These are phyloP conservation scores for Solanum pinnatisectum DNA, from an alignment of 257 asterid genomes.

Conservation along the genomic window DNA sequence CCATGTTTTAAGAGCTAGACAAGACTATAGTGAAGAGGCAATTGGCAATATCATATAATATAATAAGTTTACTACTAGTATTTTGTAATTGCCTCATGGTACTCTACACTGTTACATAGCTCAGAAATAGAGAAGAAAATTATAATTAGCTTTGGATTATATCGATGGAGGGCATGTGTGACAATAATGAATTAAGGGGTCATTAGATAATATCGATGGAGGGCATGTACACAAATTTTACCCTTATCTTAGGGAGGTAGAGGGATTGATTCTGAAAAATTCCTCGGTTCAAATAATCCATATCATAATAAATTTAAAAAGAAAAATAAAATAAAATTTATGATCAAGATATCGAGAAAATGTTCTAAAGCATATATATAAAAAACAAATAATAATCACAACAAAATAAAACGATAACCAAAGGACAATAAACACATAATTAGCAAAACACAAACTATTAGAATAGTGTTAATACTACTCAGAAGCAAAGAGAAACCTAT, in stretches of 20 bases:
- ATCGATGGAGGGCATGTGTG: background rate
- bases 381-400: background rate
- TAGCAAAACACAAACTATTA: background rate
- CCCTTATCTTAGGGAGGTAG: fast-evolving
- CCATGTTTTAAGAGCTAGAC: background rate
- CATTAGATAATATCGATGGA: background rate
- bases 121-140: background rate
- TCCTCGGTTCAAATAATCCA: fast-evolving
- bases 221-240: background rate
- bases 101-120: background rate
- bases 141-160: background rate
- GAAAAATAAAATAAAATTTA: background rate
- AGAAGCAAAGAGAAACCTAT: background rate
- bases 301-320: background rate
- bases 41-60: background rate
- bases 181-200: background rate
- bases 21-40: background rate
- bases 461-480: background rate
- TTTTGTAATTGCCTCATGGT: background rate
- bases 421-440: background rate
- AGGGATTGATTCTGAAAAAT: background rate
- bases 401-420: background rate
- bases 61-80: background rate
- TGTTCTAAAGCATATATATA: background rate
- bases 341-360: background rate